Conservation (phyloP, 2,329 filamentous ascomycete genomes). For the Ascochyta viciae-villosae region DNA sequence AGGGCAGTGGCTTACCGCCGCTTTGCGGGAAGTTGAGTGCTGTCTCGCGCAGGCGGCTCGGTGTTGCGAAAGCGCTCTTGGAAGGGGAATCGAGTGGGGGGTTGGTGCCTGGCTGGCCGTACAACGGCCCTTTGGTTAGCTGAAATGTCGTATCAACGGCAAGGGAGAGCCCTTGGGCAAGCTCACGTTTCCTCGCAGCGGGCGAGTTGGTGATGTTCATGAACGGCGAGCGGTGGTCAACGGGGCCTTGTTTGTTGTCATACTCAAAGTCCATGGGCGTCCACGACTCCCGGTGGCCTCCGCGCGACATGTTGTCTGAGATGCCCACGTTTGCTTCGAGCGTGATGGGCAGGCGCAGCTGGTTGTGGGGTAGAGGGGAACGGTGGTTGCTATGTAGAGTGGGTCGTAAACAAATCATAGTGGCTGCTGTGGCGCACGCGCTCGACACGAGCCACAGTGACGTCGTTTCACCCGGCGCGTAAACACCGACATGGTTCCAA, state of each 20-base stretch:
- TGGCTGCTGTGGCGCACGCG: conserved; percentile 3
- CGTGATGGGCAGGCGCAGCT: conserved; percentile 1
- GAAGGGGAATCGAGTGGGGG: conserved; percentile 55
- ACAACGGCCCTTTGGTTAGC: conserved; percentile 5
- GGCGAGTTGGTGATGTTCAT: conserved; percentile 42
- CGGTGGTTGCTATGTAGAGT: conserved; percentile 14
- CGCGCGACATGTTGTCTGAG: conserved; percentile 32
- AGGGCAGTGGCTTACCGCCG: conserved; percentile 49
- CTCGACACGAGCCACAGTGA: conserved; percentile 1
- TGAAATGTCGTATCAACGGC: conserved; percentile 18
- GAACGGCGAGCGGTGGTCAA: conserved; percentile 58
- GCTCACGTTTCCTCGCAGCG: conserved; percentile 51
- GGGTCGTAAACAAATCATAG: conserved; percentile 14
- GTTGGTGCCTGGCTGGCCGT: conserved; percentile 37
- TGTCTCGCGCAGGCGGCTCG: conserved; percentile 56
- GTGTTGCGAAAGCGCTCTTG: conserved; percentile 52
- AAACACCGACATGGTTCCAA: background rate
- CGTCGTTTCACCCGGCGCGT: conserved; percentile 1
- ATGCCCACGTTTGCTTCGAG: background rate
- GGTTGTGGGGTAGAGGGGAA: conserved; percentile 15
- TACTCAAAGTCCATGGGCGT: conserved; percentile 64
- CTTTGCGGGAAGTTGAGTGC: conserved; percentile 56
- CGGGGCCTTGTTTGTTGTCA: conserved; percentile 54
- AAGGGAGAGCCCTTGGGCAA: conserved; percentile 7
- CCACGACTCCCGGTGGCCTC: conserved; percentile 48